Base-by-base conservation (phyloP, 2,329 filamentous ascomycete genomes). In the Penicillium janthinellum region DNA sequence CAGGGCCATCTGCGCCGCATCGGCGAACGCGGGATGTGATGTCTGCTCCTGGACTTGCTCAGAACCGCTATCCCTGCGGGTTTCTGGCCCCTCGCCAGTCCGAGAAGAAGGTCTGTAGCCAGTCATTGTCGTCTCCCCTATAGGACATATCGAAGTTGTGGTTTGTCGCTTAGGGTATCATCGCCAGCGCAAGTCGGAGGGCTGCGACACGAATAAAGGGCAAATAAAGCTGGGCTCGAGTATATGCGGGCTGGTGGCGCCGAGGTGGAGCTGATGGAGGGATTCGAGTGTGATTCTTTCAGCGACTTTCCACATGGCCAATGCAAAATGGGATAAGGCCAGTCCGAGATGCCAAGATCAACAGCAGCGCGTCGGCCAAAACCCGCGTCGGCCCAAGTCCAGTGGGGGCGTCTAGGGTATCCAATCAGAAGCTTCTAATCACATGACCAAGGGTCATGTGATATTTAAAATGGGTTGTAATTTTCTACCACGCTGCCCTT, bases 1-100 rank as follows among this genome's bases (percentile, higher is more conserved):
- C 20, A 47, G 54, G 10, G 50, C 54, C 10, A 56, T 49, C 3
- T 50, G 45, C 17, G 45, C 59, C 35, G 61, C 49, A 56, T 59
- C 52, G 22, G 54, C 48, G 31, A 60, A 62, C 8, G 45, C 48
- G 52, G 59, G 47, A 58, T 64, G 69, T n/a, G 41, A n/a, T 14
- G 25, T 42, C 31, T 37, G 39, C 6, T 25, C 14, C 2, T 35
- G 41, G 15, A 3, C 3, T 3, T 45, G 28, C 1, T 39, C 41
- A n/a, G 15, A 31, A 12, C 41, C 34, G 6, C 28, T 17, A 54
- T 47, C 22, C 4, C 17, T 45, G 10, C 41, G 37, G 20, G 6
- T 47, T 17, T 12, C 11, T 45, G 45, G 28, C 20, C 7, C 42
- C 50, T 44, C 10, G n/a, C 50, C 50, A 44, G 15, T 14, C 38